phyloP scores from a whole-genome alignment of 202 grass and related monocot genomes.

The Carex sylvatica region DNA sequence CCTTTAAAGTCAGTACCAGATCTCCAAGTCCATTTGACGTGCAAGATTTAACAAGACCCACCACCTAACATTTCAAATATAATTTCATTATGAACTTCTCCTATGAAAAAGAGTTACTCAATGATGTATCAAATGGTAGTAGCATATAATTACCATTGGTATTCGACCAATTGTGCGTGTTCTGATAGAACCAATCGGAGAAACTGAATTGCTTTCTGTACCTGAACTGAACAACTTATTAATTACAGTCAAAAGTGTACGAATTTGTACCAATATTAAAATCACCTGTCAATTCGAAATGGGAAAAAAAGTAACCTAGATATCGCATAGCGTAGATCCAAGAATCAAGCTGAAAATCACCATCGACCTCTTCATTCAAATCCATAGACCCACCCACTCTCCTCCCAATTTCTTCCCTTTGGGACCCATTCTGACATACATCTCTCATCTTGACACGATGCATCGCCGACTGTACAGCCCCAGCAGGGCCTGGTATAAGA shows the following conservation, averaged over 20 bases:
- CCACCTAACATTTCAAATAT: conserved; percentile 42
- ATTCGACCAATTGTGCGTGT: conserved; percentile 32
- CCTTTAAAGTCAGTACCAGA: conserved; percentile 66
- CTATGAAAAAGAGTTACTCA: neutral
- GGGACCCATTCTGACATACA: neutral
- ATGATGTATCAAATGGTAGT: neutral
- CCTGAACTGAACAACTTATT: conserved; percentile 30
- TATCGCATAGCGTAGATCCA: conserved; percentile 58
- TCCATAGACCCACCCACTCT: neutral
- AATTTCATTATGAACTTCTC: neutral
- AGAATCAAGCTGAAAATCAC: conserved; percentile 56
- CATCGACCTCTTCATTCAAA: conserved; percentile 21
- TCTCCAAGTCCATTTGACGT: conserved; percentile 59
- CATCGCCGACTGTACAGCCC: conserved; percentile 32
- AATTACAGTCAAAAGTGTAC: neutral
- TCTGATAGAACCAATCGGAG: conserved; percentile 41
- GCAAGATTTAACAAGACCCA: conserved; percentile 52
- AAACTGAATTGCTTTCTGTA: conserved; percentile 19
- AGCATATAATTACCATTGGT: conserved; percentile 40
- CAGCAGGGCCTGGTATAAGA: conserved; percentile 38
- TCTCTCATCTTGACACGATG: conserved; percentile 13
- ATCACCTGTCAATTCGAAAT: neutral
- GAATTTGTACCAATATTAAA: neutral
- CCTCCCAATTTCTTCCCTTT: neutral
- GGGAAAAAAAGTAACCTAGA: conserved; percentile 40